Evolutionary conservation across 1,139 yeast species (phyloP).

Genomic region (Sugiyamaella paludigena): DNA sequence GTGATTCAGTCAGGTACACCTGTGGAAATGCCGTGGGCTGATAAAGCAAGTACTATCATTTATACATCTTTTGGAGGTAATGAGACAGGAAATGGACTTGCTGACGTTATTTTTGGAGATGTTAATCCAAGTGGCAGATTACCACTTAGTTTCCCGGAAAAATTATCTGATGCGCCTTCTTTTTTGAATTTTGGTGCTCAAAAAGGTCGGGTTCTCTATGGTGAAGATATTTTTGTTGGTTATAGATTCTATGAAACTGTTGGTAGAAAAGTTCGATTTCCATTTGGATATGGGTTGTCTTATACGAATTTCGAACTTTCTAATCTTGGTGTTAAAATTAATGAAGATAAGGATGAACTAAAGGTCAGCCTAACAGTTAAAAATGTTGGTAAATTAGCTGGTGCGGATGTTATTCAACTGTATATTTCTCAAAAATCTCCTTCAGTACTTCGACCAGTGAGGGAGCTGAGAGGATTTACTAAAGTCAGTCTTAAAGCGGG

Average conservation of each 20-base stretch:
- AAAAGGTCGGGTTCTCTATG: conserved; percentile 55
- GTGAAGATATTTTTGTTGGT: conserved; percentile 58
- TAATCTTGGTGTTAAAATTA: conserved; percentile 28
- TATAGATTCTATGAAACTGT: conserved; percentile 55
- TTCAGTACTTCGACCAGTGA: conserved; percentile 49
- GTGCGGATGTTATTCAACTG: conserved; percentile 49
- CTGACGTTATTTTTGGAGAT: conserved; percentile 61
- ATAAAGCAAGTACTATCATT: conserved; percentile 46
- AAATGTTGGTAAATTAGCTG: conserved; percentile 45
- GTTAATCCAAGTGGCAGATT: conserved; percentile 62
- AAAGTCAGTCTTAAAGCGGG: conserved; percentile 48
- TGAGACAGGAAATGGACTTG: conserved; percentile 52
- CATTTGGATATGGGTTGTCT: conserved; percentile 64
- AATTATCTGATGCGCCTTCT: conserved; percentile 49
- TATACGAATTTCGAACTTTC: conserved; percentile 48
- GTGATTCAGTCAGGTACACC: conserved; percentile 65
- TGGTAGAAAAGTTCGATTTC: conserved; percentile 48
- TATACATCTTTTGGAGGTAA: conserved; percentile 53
- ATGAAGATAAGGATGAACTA: conserved; percentile 30
- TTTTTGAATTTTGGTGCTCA: conserved; percentile 45
- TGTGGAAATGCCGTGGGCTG: conserved; percentile 58
- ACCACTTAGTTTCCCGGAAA: conserved; percentile 57
- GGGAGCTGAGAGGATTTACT: conserved; percentile 56
- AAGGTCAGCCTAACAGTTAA: conserved; percentile 42
- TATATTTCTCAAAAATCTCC: conserved; percentile 45